phyloP scores from a whole-genome alignment of 208 protist species.

The Leishmania amazonensis region DNA sequence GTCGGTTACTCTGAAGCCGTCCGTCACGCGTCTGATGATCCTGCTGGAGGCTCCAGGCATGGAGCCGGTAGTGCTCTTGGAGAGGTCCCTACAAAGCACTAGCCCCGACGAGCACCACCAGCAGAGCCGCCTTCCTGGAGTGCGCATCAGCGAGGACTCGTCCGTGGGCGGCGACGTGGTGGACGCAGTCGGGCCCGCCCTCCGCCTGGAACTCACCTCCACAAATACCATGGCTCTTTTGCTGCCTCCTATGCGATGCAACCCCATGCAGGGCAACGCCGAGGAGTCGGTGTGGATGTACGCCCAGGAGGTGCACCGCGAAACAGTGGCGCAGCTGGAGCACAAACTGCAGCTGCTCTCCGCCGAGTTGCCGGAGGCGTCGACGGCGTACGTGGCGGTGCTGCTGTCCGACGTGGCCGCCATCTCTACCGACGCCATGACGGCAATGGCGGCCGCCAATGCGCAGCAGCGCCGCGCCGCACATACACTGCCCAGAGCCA shows the following conservation, averaged over 20 bases:
- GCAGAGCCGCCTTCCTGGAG: slow-evolving; percentile 61
- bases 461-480: slow-evolving; percentile 34
- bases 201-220: slow-evolving; percentile 57
- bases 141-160: slow-evolving; percentile 47
- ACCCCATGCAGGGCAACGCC: slow-evolving; percentile 55
- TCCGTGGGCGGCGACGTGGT: slow-evolving; percentile 57
- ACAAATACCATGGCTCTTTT: slow-evolving; percentile 43
- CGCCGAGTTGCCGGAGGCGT: slow-evolving; percentile 10
- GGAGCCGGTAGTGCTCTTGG: slow-evolving; percentile 60
- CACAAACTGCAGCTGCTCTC: slow-evolving; percentile 48
- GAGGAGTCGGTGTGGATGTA: slow-evolving; percentile 77
- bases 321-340: slow-evolving; percentile 51
- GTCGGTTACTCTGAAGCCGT: slow-evolving; percentile 56
- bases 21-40: slow-evolving; percentile 66
- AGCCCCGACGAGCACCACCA: slow-evolving; percentile 38
- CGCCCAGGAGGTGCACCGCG: slow-evolving; percentile 66
- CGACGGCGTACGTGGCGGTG: slow-evolving; percentile 53
- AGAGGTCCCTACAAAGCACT: slow-evolving; percentile 46
- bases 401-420: slow-evolving; percentile 43
- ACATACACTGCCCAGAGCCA: slow-evolving; percentile 55
- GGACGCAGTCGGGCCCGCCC: slow-evolving; percentile 35
- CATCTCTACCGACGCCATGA: slow-evolving; percentile 64
- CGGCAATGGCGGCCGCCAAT: slow-evolving; percentile 53
- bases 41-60: slow-evolving; percentile 43
- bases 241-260: slow-evolving; percentile 49